Base-by-base conservation (phyloP, 1,284 basidiomycete species). In the Ceratobasidium sp. region DNA sequence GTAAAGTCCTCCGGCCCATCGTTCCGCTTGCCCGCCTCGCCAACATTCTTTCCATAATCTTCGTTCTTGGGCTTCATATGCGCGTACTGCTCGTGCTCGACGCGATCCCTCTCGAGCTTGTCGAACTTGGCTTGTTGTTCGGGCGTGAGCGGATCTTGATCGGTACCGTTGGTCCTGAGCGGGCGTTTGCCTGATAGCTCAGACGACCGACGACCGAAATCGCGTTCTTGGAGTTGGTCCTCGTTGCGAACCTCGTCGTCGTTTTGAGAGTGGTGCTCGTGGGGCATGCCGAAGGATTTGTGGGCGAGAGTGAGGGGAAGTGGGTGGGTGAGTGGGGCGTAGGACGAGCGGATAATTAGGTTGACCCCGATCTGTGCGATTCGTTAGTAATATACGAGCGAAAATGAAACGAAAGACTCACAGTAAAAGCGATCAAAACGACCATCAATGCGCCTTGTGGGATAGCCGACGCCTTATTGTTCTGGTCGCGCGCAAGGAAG, bases 381-480 rank as follows among this genome's bases (percentile, higher is more conserved):
- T 26, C 9, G 13, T 20, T n/a, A 79, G 20, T 79, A 83, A 86
- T 76, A 66, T 84, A 17, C 70, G 70, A 80, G 75, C 79, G 71
- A 80, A 69, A 56, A 82, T 83, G 81, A 81, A 82, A 78, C 80
- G 79, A 78, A 75, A 77, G 79, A 85, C 91, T 84, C 81, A 94
- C 91, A 2, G 96, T 97, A 80, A 95, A 81, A 15, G 91, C 85
- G 80, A 98, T 94, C 64, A 98, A 86, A 4, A 96, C 89, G 52
- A 98, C 84, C 93, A 95, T 96, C 78, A 98, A 85, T 40, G 89
- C 91, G 26, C 92, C 95, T 84, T 97, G 90, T 0, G 93, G 88
- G 0, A 94, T 79, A 0, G 94, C 90, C 23, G 88, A 89, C 0
- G 90, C 84, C 0, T 91, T 86, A 0, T 84, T 77, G 28, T 90